Base-by-base conservation (phyloP, 139 green algal genomes). In the Chlamydomonas asymmetrica region DNA sequence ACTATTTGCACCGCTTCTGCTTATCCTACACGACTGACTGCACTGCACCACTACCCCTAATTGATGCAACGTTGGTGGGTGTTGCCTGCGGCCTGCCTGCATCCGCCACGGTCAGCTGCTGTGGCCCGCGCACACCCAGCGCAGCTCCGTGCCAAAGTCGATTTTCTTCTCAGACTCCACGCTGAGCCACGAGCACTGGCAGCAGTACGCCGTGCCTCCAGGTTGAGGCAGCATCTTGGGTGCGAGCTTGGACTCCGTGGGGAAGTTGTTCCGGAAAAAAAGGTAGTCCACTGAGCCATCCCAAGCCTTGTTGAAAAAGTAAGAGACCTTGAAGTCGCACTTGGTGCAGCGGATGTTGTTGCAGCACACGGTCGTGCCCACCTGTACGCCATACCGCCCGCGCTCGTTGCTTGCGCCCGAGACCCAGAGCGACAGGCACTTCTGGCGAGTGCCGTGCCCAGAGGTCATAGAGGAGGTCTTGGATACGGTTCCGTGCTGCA, bases 231-330 rank as follows among this genome's bases (percentile, higher is more conserved):
- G 73, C 60, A 80, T 60, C 63, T 73, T 77, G 10, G 73, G 27
- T 7, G 73, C 60, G 18, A 84, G 62, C 67, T 81, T 84, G 16
- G 31, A 35, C 38, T 78, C 67, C 0, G 73, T 81, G 32, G 79
- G 79, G 32, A 76, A 84, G 52, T 84, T 84, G 73, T 84, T 84
- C 25, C 79, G 64, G 56, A 74, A 80, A 43, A 84, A 84, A 4
- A 84, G 61, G 73, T 84, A 84, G 66, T 84, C 79, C 0, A 78
- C 72, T 22, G 69, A 66, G 5, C 31, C 32, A 32, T 70, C 45
- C 79, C 79, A 84, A n/a, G 62, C 66, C 8, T 37, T 39, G 50
- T 76, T 63, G 27, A 66, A 9, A 40, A 85, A 85, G 18, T 59
- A 49, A 16, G 79, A 59, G 16, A 85, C 80, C 40, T 68, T 57